phyloP scores from a whole-genome alignment of 305 asterid genomes.

The Caryopteris hybrid region DNA sequence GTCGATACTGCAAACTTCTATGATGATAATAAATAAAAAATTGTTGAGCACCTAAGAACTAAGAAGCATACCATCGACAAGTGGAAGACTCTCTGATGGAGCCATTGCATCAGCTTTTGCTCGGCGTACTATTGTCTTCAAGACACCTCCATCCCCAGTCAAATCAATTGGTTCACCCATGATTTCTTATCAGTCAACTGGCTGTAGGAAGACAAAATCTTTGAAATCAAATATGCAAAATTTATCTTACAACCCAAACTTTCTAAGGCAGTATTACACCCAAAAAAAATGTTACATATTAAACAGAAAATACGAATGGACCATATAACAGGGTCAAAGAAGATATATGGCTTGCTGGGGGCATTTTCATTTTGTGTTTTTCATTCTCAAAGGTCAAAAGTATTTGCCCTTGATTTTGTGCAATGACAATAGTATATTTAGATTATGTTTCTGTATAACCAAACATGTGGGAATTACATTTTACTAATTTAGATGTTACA shows the following conservation, averaged over 20 bases:
- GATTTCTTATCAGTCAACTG: constrained; percentile 30
- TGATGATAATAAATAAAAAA: background rate
- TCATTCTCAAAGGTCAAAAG: background rate
- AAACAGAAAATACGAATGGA: background rate
- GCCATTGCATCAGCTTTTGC: constrained; percentile 76
- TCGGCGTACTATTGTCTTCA: constrained; percentile 61
- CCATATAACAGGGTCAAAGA: background rate
- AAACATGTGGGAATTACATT: background rate
- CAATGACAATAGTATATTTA: background rate
- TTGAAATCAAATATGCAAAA: constrained; percentile 9
- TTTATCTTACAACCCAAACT: background rate
- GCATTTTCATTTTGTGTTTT: background rate
- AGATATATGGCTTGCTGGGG: background rate
- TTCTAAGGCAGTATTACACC: background rate
- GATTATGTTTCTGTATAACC: background rate
- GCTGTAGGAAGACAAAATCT: constrained; percentile 21
- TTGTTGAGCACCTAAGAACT: background rate
- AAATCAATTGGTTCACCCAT: constrained; percentile 73
- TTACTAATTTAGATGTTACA: background rate
- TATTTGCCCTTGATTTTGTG: background rate
- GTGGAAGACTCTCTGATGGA: constrained; percentile 87
- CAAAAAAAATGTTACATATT: background rate
- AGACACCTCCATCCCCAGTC: constrained; percentile 96
- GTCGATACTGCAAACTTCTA: background rate
- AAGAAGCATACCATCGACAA: constrained; percentile 65